These are phyloP conservation scores for Fusarium sp. DNA, from an alignment of 2,329 filamentous ascomycete species.

Conservation along the genomic window DNA sequence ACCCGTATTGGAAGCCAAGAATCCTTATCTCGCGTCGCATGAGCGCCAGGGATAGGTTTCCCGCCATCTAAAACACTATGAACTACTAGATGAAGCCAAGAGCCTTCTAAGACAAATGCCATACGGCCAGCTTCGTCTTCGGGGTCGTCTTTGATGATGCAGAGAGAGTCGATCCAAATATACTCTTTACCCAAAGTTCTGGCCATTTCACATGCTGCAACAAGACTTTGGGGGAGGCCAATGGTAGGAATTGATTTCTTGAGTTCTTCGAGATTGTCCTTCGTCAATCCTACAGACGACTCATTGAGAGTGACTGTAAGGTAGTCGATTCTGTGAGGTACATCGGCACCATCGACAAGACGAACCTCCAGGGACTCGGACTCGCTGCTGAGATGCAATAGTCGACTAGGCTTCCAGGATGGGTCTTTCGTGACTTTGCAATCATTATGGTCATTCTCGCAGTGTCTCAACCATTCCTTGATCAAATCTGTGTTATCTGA, in stretches of 20 bases:
- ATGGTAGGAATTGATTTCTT: background rate
- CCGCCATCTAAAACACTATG: background rate
- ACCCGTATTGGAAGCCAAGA: background rate
- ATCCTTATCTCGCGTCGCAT: fast-evolving
- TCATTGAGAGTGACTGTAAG: background rate
- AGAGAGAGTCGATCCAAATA: background rate
- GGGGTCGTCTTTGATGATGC: background rate
- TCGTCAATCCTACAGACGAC: background rate
- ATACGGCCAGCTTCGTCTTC: background rate
- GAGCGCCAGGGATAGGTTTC: background rate
- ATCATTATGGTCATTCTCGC: background rate
- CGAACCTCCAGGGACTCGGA: background rate
- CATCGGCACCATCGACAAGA: background rate
- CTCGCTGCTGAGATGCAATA: background rate
- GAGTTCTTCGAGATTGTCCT: background rate
- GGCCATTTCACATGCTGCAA: background rate
- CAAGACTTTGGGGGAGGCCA: background rate
- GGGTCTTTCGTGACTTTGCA: background rate
- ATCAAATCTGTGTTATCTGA: background rate
- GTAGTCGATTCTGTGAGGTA: background rate
- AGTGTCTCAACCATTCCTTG: background rate
- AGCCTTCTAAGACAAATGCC: background rate
- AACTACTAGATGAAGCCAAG: background rate
- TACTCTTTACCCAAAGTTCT: background rate
- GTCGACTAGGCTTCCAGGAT: background rate